Percentiles rank a stretch among this genome's conserved stretches.
Evolutionary conservation across 139 green algal species (phyloP).

Genomic region (Closterium sp.): DNA sequence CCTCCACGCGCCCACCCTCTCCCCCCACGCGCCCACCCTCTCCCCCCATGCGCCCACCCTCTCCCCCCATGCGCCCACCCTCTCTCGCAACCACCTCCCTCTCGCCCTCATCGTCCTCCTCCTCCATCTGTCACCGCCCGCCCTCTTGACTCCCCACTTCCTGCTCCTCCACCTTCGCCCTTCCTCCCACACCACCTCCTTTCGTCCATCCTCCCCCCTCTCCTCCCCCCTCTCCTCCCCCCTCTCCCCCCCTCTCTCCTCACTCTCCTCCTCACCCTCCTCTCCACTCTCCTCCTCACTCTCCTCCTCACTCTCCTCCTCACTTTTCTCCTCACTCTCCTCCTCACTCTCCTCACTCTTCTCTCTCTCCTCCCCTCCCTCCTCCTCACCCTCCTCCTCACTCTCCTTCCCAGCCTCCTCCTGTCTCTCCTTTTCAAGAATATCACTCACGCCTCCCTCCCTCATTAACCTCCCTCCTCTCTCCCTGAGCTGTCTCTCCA

Average conservation of each 20-base stretch:
- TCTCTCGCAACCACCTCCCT: neutral
- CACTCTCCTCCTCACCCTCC: no score
- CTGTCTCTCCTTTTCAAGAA: neutral
- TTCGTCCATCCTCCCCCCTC: neutral
- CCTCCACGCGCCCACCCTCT: neutral
- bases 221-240: no score
- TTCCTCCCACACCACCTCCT: neutral
- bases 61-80: neutral
- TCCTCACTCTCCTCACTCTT: neutral
- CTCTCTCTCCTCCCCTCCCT: no score
- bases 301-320: neutral
- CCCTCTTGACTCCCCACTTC: neutral
- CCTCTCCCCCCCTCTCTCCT: no score
- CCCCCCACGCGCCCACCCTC: neutral
- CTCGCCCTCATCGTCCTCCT: neutral
- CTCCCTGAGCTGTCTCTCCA: neutral
- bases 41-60: no score
- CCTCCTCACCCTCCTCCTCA: neutral
- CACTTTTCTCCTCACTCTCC: neutral
- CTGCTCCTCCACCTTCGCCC: neutral
- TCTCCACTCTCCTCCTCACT: no score
- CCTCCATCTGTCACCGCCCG: neutral
- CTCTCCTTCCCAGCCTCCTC: neutral
- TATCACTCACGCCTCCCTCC: neutral
- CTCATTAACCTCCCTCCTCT: neutral